Evolutionary conservation across 2,329 filamentous ascomycete species (phyloP).

Genomic region (Scedosporium apiospermum): DNA sequence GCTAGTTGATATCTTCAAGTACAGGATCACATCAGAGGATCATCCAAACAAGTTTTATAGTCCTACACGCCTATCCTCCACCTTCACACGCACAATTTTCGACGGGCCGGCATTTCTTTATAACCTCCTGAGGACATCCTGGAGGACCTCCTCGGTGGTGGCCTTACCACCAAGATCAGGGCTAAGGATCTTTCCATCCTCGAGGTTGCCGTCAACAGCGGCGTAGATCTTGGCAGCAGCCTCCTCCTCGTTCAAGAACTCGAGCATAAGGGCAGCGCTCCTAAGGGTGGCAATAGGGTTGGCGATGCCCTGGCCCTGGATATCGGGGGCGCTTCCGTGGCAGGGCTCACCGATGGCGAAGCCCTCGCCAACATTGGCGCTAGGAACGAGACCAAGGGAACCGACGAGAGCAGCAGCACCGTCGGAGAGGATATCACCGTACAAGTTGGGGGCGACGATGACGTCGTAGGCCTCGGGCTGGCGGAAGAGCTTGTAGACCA

Average conservation of each 20-base stretch:
- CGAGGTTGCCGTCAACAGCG: conserved; percentile 83
- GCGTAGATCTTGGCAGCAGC: conserved; percentile 85
- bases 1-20: too few relatives aligned
- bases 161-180: conserved; percentile 87
- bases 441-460: conserved; percentile 94
- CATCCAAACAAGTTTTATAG: too few relatives aligned
- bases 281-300: conserved; percentile 94
- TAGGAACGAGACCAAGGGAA: conserved; percentile 83
- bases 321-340: conserved; percentile 92
- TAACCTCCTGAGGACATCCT: conserved; percentile 76
- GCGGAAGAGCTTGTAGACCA: conserved; percentile 99
- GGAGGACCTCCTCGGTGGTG: conserved; percentile 74
- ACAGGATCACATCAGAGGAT: too few relatives aligned
- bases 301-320: conserved; percentile 83
- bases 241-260: conserved; percentile 81
- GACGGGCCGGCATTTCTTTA: conserved; percentile 29
- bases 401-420: conserved; percentile 91
- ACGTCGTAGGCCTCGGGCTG: conserved; percentile 94
- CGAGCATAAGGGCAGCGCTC: conserved; percentile 87
- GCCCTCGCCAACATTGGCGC: conserved; percentile 85
- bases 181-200: conserved; percentile 71
- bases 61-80: too few relatives aligned
- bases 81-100: background rate
- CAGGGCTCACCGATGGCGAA: conserved; percentile 98
- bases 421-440: conserved; percentile 94